Evolutionary conservation across 257 asterid genomes (phyloP).

Genomic region (Lithospermum erythrorhizon): DNA sequence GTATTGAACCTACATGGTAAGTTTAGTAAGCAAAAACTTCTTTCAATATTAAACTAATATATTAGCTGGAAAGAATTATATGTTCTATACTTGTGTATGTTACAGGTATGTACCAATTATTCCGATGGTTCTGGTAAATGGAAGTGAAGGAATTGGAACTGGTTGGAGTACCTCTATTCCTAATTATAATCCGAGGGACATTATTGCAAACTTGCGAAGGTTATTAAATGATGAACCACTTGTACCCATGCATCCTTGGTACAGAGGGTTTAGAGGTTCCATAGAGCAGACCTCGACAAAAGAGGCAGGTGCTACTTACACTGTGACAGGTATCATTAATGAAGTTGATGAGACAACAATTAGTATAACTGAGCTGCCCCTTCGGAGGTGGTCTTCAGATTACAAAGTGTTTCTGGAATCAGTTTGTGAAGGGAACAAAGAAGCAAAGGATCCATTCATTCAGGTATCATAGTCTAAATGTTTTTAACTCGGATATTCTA

Average conservation of each 20-base stretch:
- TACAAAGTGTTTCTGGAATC: conserved; percentile 86
- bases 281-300: conserved; percentile 61
- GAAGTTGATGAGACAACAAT: conserved; percentile 60
- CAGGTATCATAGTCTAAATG: conserved; percentile 32
- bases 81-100: background rate
- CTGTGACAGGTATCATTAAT: conserved; percentile 54
- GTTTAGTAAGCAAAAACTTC: conserved; percentile 1
- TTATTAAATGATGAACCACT: conserved; percentile 60
- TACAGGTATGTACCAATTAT: conserved; percentile 78
- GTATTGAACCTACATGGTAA: conserved; percentile 89
- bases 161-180: conserved; percentile 97
- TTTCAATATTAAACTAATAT: background rate
- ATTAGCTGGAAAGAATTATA: background rate
- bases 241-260: conserved; percentile 93
- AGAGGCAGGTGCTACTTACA: conserved; percentile 54
- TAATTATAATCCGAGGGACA: conserved; percentile 79
- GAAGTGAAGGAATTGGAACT: conserved; percentile 99
- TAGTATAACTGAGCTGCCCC: conserved; percentile 74
- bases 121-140: conserved; percentile 84
- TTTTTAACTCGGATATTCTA: too few relatives aligned
- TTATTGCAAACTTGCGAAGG: conserved; percentile 63
- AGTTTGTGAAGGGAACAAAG: conserved; percentile 51
- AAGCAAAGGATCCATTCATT: conserved; percentile 72
- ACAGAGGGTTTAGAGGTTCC: conserved; percentile 69
- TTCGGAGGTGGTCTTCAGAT: conserved; percentile 87